These are phyloP conservation scores for Bassia scoparia DNA, from an alignment of 148 eudicot species.

Conservation along the genomic window DNA sequence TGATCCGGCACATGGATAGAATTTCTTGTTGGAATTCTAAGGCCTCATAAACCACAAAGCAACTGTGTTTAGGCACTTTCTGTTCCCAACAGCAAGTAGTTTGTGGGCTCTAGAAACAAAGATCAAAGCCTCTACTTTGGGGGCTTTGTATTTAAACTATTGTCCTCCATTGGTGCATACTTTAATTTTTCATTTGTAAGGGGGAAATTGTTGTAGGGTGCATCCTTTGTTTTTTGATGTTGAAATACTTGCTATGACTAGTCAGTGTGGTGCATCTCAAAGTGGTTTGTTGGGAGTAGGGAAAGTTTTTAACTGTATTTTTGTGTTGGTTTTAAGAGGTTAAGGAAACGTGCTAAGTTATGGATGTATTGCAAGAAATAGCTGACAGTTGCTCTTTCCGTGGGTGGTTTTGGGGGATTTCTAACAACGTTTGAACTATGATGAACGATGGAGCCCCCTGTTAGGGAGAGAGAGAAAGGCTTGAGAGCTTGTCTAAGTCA, in stretches of 20 bases:
- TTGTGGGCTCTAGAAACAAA: background rate
- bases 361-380: too few species aligned
- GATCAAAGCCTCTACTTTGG: background rate
- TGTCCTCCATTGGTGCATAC: background rate
- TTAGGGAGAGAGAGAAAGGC: background rate
- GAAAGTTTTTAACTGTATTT: too few species aligned
- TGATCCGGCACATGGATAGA: background rate
- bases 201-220: background rate
- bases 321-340: background rate
- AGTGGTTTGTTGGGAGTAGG: too few species aligned
- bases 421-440: too few species aligned
- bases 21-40: background rate
- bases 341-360: background rate
- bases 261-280: background rate
- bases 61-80: background rate
- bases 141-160: background rate
- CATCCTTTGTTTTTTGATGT: background rate
- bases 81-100: background rate
- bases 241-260: background rate
- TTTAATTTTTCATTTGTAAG: background rate
- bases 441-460: background rate
- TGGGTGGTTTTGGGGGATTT: background rate
- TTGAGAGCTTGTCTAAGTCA: background rate
- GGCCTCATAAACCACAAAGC: background rate
- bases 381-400: background rate